Percentiles rank a stretch among this genome's conserved stretches.
Conservation (phyloP, 176 grass and related monocot species). For the Carex pumila region DNA sequence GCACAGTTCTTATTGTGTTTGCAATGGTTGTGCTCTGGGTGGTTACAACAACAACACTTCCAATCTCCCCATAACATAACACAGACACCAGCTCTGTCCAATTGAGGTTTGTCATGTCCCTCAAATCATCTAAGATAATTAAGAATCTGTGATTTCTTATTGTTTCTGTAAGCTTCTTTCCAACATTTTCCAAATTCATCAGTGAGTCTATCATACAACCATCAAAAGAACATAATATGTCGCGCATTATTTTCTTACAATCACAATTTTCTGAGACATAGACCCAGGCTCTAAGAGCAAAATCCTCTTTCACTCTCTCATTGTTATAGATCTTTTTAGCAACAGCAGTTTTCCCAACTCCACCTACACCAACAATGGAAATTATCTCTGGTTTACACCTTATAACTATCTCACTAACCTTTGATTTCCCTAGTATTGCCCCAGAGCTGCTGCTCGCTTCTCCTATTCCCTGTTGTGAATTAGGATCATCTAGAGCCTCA, state of each 20-base stretch:
- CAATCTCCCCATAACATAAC: neutral
- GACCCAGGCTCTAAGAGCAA: neutral
- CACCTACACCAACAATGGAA: neutral
- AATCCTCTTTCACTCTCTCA: neutral
- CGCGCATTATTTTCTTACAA: neutral
- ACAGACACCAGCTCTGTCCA: neutral
- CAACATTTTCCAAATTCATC: no score
- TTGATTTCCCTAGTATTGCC: no score
- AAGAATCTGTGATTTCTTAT: neutral
- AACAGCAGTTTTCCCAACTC: conserved; percentile 9
- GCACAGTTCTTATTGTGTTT: neutral
- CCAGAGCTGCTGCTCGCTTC: no score
- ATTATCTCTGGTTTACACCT: neutral
- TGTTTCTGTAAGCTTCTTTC: neutral
- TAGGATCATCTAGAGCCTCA: no score
- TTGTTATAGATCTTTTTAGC: conserved; percentile 10
- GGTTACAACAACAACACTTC: neutral
- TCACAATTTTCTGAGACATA: neutral
- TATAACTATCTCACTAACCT: no score
- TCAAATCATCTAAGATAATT: neutral
- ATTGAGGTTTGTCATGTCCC: neutral
- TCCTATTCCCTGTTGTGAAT: no score
- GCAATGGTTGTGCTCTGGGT: neutral
- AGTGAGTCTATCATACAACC: no score
- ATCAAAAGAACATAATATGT: neutral